Conservation (phyloP, 768 basidiomycete genomes). For the Rhizopogon sp. region DNA sequence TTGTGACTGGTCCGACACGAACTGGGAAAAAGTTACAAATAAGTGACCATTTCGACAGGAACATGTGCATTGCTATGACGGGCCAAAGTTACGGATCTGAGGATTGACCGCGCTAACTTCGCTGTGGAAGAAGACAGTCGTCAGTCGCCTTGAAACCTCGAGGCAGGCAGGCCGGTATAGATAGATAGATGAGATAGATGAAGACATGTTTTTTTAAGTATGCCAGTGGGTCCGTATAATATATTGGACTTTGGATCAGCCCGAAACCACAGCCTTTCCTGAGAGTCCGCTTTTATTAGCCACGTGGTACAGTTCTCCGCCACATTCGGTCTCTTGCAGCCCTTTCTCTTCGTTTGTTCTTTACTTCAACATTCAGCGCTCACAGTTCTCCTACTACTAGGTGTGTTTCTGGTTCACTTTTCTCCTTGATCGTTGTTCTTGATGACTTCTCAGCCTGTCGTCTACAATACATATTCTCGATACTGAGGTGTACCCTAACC, state of each 20-base stretch:
- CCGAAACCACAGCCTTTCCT: not conserved
- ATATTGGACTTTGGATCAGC: conserved; percentile 11
- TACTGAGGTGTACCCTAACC: conserved; percentile 5
- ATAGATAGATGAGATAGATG: not conserved
- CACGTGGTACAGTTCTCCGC: conserved; percentile 11
- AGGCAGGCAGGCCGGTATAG: conserved; percentile 14
- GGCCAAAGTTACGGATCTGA: not conserved
- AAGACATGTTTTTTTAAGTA: conserved; percentile 1
- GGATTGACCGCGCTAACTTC: not conserved
- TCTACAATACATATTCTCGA: not conserved
- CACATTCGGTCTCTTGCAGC: conserved; percentile 11
- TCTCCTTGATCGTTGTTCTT: not conserved
- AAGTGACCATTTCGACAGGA: conserved; percentile 1
- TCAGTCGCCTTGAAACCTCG: conserved; percentile 12
- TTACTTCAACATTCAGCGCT: not conserved
- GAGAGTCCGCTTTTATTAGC: conserved; percentile 1
- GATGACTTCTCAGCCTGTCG: not conserved
- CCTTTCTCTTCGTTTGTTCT: conserved; percentile 12
- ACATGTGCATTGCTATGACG: not conserved
- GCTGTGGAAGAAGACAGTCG: not conserved
- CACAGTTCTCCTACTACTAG: not conserved
- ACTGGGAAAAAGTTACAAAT: not conserved
- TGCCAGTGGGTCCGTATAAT: conserved; percentile 18
- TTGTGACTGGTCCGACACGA: not conserved
- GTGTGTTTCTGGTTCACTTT: not conserved